Conservation (phyloP, 495 filamentous ascomycete species). For the Penicillium goetzii region DNA sequence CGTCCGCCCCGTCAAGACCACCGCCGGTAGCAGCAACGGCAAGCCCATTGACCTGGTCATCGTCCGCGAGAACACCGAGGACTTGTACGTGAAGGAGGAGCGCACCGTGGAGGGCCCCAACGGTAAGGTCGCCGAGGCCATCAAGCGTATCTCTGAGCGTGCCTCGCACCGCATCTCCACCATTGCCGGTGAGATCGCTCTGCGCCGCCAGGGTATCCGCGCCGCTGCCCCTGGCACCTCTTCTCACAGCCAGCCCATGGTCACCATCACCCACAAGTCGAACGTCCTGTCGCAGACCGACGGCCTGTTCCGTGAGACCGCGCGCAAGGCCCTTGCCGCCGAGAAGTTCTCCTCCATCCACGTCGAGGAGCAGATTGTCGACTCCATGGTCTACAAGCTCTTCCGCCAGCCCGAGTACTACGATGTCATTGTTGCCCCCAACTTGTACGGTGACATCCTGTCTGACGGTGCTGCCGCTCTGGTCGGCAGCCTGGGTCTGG, state of each 20-base stretch:
- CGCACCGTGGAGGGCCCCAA: constrained; percentile 69
- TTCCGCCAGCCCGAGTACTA: constrained; percentile 93
- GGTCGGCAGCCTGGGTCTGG: constrained; percentile 90
- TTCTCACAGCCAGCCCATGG: constrained; percentile 70
- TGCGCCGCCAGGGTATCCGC: constrained; percentile 82
- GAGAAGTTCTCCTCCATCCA: constrained; percentile 62
- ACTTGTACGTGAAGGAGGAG: constrained; percentile 98
- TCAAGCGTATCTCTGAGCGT: constrained; percentile 90
- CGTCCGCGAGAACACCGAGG: constrained; percentile 97
- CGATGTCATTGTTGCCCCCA: constrained; percentile 97
- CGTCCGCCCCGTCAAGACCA: constrained; percentile 92
- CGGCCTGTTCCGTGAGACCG: constrained; percentile 87
- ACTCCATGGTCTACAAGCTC: constrained; percentile 99
- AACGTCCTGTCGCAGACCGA: constrained; percentile 97
- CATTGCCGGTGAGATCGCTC: constrained; percentile 93
- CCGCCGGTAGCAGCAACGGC: constrained; percentile 53
- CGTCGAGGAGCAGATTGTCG: constrained; percentile 97
- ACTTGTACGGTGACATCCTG: constrained; percentile 96
- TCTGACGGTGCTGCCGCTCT: constrained; percentile 95
- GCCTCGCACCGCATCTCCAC: constrained; percentile 82
- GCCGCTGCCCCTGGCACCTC: constrained; percentile 45
- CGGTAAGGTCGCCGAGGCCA: constrained; percentile 91
- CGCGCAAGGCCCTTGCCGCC: constrained; percentile 68
- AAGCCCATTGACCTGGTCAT: constrained; percentile 92
- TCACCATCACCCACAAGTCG: constrained; percentile 98